Base-by-base conservation (phyloP, 1,284 basidiomycete genomes). In the Erythrobasidium hasegawianum region DNA sequence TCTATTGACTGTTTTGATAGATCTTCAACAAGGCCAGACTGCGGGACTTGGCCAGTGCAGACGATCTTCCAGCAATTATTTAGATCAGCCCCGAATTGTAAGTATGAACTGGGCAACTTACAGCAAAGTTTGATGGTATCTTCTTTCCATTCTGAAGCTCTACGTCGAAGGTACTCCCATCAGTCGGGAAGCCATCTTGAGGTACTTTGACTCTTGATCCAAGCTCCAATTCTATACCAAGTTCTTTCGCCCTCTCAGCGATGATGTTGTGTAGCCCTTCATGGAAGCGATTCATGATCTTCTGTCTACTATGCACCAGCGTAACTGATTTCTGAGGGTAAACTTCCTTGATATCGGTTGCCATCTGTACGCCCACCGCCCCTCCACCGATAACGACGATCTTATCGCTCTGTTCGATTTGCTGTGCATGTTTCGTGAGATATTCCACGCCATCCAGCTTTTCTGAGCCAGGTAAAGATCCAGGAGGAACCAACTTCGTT, bases 11-110 rank as follows among this genome's bases (percentile, higher is more conserved):
- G 53, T 2, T 68, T 83, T 77, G 69, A 83, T 80, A 72, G 85
- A 76, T 0, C 73, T 70, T 24, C 75, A 16, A 89, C 77, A 52
- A 88, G 74, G 0, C 74, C 78, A 0, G 86, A 85, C 74, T 88
- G 87, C 22, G 87, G 86, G 20, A 78, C 81, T 76, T 89, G 87
- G 7, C 88, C 88, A 0, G 87, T 89, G 72, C 87, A 88, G 1
- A 86, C 78, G 18, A 89, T 81, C 85, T 87, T n/a, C n/a, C n/a
- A n/a, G n/a, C n/a, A n/a, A n/a, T n/a, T n/a, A n/a, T n/a, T n/a
- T n/a, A n/a, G n/a, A n/a, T n/a, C n/a, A n/a, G n/a, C n/a, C n/a
- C n/a, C n/a, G n/a, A n/a, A n/a, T n/a, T n/a, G n/a, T n/a, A n/a
- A n/a, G n/a, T n/a, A n/a, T n/a, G n/a, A n/a, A n/a, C n/a, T n/a